Percentiles rank a stretch among this genome's conserved stretches.
phyloP scores from a whole-genome alignment of 306 rosid genomes.

The Gynostemma pentaphyllum region DNA sequence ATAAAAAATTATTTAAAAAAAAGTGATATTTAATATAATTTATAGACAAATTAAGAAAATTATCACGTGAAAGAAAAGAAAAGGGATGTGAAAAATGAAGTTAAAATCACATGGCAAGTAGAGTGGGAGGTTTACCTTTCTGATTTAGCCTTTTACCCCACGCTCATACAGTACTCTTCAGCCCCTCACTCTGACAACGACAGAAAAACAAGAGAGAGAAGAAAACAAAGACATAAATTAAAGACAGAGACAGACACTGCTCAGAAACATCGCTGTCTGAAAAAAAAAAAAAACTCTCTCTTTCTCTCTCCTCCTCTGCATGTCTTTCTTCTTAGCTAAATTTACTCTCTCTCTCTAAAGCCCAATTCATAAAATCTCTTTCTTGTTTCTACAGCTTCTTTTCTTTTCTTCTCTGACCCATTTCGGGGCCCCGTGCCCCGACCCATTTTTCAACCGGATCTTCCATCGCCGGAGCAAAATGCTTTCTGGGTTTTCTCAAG shows the following conservation, averaged over 20 bases:
- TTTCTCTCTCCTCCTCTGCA: slow-evolving; percentile 13
- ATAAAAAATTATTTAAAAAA: too few species aligned
- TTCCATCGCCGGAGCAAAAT: background rate
- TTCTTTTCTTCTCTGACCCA: background rate
- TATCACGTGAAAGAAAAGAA: background rate
- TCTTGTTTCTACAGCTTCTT: background rate
- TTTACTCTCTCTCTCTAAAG: slow-evolving; percentile 5
- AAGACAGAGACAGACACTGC: slow-evolving; percentile 32
- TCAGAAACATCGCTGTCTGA: slow-evolving; percentile 39
- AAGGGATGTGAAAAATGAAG: background rate
- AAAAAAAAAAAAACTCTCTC: too few species aligned
- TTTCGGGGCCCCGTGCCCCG: slow-evolving; percentile 29
- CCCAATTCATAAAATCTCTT: background rate
- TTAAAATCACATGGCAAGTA: slow-evolving; percentile 18
- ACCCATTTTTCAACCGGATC: slow-evolving; percentile 6
- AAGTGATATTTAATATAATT: too few species aligned
- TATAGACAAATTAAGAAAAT: background rate
- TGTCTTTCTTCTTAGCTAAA: slow-evolving; percentile 13
- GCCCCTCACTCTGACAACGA: slow-evolving; percentile 1
- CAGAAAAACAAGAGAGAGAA: slow-evolving; percentile 5
- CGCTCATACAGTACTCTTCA: slow-evolving; percentile 12
- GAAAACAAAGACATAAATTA: background rate
- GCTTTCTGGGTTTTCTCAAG: slow-evolving; percentile 17
- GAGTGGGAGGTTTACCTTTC: slow-evolving; percentile 19
- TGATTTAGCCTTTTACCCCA: slow-evolving; percentile 11